Conservation (phyloP, 805 yeast genomes). For the Suhomyces prunicola region DNA sequence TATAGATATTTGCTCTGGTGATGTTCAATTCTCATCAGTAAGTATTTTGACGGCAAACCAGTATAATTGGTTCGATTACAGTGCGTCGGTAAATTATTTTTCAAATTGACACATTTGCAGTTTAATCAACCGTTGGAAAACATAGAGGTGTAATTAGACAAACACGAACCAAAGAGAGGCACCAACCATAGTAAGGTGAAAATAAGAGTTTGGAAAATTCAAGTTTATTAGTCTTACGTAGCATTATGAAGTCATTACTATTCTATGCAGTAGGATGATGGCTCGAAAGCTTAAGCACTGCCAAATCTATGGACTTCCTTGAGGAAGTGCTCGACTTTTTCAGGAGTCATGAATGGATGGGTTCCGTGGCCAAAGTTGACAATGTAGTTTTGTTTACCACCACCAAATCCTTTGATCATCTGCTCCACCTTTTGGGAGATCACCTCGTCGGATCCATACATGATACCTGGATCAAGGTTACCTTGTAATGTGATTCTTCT, state of each 20-base stretch:
- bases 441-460: constrained; percentile 83
- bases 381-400: constrained; percentile 87
- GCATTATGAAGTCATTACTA: background rate
- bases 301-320: constrained; percentile 86
- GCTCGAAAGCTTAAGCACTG: background rate
- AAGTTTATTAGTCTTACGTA: background rate
- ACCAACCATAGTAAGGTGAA: too few relatives aligned
- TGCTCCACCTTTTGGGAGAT: constrained; percentile 77
- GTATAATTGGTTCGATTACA: too few relatives aligned
- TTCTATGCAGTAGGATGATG: background rate
- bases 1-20: too few relatives aligned
- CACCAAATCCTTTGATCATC: constrained; percentile 92
- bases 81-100: too few relatives aligned
- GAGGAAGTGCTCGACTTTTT: constrained; percentile 77
- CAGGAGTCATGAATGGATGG: constrained; percentile 96
- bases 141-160: background rate
- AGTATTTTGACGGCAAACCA: too few relatives aligned
- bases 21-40: too few relatives aligned
- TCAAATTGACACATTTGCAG: background rate
- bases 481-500: constrained; percentile 86
- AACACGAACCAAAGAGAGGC: background rate
- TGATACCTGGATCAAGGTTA: constrained; percentile 91
- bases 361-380: constrained; percentile 98
- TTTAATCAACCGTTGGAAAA: too few relatives aligned
- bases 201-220: too few relatives aligned